Conservation (phyloP, 345 rosid genomes). For the Odontarrhena argentea region DNA sequence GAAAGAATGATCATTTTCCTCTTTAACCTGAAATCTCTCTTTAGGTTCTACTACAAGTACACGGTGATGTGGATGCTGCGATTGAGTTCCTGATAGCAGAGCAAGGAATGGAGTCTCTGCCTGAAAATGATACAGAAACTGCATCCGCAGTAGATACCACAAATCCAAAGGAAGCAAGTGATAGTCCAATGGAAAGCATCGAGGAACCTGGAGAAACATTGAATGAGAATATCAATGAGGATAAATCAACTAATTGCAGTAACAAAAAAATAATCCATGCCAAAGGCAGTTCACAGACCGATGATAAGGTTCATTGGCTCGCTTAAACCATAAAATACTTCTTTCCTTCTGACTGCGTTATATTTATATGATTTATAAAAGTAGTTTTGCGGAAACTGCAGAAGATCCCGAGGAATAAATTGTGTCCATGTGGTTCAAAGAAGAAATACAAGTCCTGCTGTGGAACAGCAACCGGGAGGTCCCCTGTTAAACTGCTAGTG, state of each 20-base stretch:
- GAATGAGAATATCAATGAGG: constrained; percentile 34
- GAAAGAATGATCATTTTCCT: neutral
- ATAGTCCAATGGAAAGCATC: constrained; percentile 32
- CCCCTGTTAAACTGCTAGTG: constrained; percentile 54
- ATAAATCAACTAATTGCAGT: constrained; percentile 43
- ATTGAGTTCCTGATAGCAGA: constrained; percentile 81
- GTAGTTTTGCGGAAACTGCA: constrained; percentile 33
- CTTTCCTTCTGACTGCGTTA: neutral
- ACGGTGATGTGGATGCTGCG: constrained; percentile 82
- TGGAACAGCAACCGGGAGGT: constrained; percentile 65
- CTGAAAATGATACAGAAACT: constrained; percentile 42
- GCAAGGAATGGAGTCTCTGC: constrained; percentile 45
- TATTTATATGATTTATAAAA: neutral
- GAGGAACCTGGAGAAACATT: constrained; percentile 47
- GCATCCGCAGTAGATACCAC: constrained; percentile 37
- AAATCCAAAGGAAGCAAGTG: constrained; percentile 11
- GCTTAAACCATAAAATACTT: constrained; percentile 17
- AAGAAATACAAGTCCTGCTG: constrained; percentile 93
- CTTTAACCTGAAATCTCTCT: constrained; percentile 26
- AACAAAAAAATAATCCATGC: constrained; percentile 38
- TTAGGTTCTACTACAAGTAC: constrained; percentile 73
- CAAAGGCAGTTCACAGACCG: constrained; percentile 41
- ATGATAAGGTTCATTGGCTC: constrained; percentile 59
- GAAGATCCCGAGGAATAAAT: constrained; percentile 71
- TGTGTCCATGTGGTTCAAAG: constrained; percentile 85